Conservation (phyloP, 2,329 filamentous ascomycete species). For the Beauveria pseudobassiana region DNA sequence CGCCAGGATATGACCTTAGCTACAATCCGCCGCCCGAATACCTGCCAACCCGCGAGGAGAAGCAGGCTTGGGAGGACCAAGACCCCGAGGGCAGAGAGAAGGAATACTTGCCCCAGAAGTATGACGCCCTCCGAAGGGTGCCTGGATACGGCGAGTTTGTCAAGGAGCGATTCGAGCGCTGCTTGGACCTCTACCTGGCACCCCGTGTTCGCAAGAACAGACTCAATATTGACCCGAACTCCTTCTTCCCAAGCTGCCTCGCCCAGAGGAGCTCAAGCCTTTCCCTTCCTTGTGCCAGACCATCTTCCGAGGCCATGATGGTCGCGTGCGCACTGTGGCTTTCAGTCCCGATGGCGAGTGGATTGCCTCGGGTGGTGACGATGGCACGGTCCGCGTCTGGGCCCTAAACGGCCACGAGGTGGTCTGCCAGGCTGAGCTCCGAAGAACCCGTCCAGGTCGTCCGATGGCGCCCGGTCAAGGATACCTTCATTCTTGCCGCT, state of each 20-base stretch:
- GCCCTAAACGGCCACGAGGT: constrained; percentile 81
- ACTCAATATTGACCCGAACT: constrained; percentile 93
- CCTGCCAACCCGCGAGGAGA: constrained; percentile 78
- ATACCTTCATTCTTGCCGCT: constrained; percentile 73
- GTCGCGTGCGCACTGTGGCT: constrained; percentile 74
- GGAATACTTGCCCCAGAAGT: constrained; percentile 77
- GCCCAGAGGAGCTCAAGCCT: constrained; percentile 85
- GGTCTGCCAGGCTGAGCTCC: constrained; percentile 70
- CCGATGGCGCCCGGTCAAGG: constrained; percentile 79
- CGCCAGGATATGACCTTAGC: constrained; percentile 89
- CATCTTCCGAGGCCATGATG: constrained; percentile 80
- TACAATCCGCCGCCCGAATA: constrained; percentile 97
- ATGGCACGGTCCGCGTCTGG: constrained; percentile 89
- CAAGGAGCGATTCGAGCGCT: constrained; percentile 94
- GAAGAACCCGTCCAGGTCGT: constrained; percentile 79
- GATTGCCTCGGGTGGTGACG: constrained; percentile 87
- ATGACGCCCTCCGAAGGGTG: constrained; percentile 79
- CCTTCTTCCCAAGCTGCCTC: constrained; percentile 88
- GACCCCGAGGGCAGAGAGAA: constrained; percentile 89
- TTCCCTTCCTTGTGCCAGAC: constrained; percentile 89
- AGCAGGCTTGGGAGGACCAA: constrained; percentile 71
- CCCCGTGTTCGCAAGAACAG: constrained; percentile 87
- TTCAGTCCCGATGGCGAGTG: constrained; percentile 81
- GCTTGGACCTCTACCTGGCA: constrained; percentile 89
- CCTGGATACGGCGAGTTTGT: constrained; percentile 85